phyloP scores from a whole-genome alignment of 2,329 filamentous ascomycete genomes.

The Talaromyces sp. region DNA sequence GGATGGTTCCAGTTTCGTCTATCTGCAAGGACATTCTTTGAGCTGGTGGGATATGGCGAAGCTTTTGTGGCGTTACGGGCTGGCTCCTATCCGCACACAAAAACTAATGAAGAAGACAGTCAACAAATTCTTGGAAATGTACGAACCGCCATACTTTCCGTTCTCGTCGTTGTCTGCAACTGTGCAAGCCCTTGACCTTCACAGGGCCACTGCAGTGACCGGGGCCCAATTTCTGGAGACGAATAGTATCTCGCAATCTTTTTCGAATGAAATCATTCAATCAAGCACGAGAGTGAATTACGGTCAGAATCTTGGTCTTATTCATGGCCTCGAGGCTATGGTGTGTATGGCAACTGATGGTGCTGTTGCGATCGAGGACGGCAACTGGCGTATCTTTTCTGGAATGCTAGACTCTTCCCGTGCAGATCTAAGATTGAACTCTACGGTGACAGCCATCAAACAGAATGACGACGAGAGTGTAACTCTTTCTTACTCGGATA shows the following conservation, averaged over 20 bases:
- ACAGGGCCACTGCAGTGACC: constrained; percentile 63
- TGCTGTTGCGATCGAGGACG: constrained; percentile 71
- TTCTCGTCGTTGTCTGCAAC: constrained; percentile 71
- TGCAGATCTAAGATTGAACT: constrained; percentile 62
- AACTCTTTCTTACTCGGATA: constrained; percentile 40
- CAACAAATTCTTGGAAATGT: constrained; percentile 71
- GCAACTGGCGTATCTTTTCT: constrained; percentile 95
- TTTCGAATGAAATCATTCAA: constrained; percentile 79
- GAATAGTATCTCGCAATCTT: constrained; percentile 64
- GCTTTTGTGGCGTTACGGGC: constrained; percentile 80
- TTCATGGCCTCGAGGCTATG: constrained; percentile 88
- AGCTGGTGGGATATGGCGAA: constrained; percentile 78
- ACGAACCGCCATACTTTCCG: constrained; percentile 77
- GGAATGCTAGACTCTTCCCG: constrained; percentile 66
- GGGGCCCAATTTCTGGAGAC: constrained; percentile 68
- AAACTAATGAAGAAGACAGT: constrained; percentile 69
- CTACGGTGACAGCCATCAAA: constrained; percentile 61
- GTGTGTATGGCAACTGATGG: constrained; percentile 87
- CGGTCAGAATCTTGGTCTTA: constrained; percentile 77
- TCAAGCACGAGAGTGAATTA: constrained; percentile 92
- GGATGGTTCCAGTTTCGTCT: constrained; percentile 74
- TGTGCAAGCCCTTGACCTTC: constrained; percentile 64
- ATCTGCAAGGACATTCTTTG: constrained; percentile 57
- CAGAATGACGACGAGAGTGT: constrained; percentile 40
- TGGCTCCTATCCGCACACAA: constrained; percentile 69